Evolutionary conservation across 805 yeast species (phyloP), one percentile per base, ranked within the genome.

Genomic region (Ogataea sp.): DNA sequence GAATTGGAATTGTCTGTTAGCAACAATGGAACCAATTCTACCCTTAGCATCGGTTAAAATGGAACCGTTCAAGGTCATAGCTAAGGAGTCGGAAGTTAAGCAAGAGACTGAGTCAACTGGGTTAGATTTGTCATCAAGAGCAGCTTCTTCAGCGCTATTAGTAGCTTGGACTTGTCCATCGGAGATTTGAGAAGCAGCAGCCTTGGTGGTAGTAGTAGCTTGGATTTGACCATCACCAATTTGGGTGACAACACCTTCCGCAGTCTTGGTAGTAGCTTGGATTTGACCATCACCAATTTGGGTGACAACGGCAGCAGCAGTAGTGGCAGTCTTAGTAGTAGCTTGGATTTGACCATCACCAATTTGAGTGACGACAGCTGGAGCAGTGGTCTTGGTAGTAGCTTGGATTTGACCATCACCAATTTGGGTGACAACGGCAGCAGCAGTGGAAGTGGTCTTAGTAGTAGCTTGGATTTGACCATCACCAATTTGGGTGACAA

Each of bases 321-420:
- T 51, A 38, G 64, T 47, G 25, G 65, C 47, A 40, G 72, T 65
- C 43, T 67, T 63, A 38, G 73, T 56, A 42, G 70, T 62, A 34
- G 71, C 70, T 58, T 75, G 81, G 53, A 75, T 64, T 62, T 76
- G 81, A 53, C 82, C 82, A 49, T 77, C 83, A 50, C 70, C 69
- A 42, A 77, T 75, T 61, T 75, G 82, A 45, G 78, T 64, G 38
- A 77, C 60, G 41, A 63, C 73, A 28, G 46, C 48, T 39, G 52
- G 65, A 38, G 54, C 62, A 29, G 65, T 53, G 26, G 26, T 23
- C 10, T 7, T 11, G 26, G 63, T 43, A 30, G 52, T 51, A 37
- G 66, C 54, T 48, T 65, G 70, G 49, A 62, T 50, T 46, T 64
- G 70, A 43, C 70, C 70, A 52, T 63, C 69, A 44, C 61, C 60